A percentile compares a stretch with the other conserved stretches of the same genome.
These are phyloP conservation scores for Sorghum bicolor DNA, from an alignment of 176 grass and related monocot species.

Conservation along the genomic window Sorghum_bicolor_NCBIv3 NC_012870.2:8860001-8860500, in stretches of 20 bases:
- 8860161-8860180: constrained; percentile 77
- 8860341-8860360: constrained; percentile 66
- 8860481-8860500: too few species aligned
- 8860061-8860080: constrained; percentile 88
- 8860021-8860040: constrained; percentile 76
- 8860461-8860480: too few species aligned
- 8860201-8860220: constrained; percentile 81
- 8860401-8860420: not conserved
- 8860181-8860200: constrained; percentile 69
- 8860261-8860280: constrained; percentile 73
- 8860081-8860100: constrained; percentile 78
- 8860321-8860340: constrained; percentile 71
- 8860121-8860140: constrained; percentile 49
- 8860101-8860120: constrained; percentile 78
- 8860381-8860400: not conserved
- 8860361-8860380: not conserved
- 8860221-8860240: constrained; percentile 55
- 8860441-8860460: too few species aligned
- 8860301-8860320: constrained; percentile 80
- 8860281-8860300: constrained; percentile 76
- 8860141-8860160: constrained; percentile 72
- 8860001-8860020: constrained; percentile 51
- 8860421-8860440: too few species aligned
- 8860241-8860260: constrained; percentile 80
- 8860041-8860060: constrained; percentile 65